These are phyloP conservation scores for Gaeumannomyces sp. DNA, from an alignment of 2,329 filamentous ascomycete species.

Conservation along the genomic window DNA sequence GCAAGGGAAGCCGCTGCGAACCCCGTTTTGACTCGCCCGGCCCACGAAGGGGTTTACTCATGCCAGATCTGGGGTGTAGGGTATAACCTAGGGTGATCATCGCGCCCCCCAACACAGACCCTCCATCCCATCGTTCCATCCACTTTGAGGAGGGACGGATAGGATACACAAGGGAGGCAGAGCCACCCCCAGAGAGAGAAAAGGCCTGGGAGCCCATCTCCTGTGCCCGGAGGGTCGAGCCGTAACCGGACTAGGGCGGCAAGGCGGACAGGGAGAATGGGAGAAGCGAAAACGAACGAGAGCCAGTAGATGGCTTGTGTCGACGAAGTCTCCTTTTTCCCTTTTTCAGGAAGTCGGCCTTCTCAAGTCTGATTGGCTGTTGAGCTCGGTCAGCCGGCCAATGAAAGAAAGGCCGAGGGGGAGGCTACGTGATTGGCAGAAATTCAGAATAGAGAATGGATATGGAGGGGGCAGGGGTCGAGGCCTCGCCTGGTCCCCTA, in stretches of 20 bases:
- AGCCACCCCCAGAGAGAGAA: not conserved
- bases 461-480: not conserved
- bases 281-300: conserved; percentile 20
- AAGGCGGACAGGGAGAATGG: conserved; percentile 14
- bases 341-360: conserved; percentile 5
- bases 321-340: not conserved
- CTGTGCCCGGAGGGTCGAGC: conserved; percentile 12
- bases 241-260: conserved; percentile 14
- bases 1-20: not conserved
- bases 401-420: conserved; percentile 10
- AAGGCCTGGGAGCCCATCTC: not conserved
- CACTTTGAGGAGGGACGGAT: no score
- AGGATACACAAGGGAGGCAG: not conserved
- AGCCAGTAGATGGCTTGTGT: conserved; percentile 25
- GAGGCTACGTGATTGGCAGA: not conserved
- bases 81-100: not conserved
- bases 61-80: conserved; percentile 2
- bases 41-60: not conserved
- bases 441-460: not conserved
- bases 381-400: not conserved
- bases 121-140: not conserved
- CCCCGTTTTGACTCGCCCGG: not conserved
- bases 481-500: not conserved
- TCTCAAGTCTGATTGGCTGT: conserved; percentile 21
- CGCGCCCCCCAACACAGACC: no score